These are phyloP conservation scores for Hortaea werneckii DNA, from an alignment of 2,329 filamentous ascomycete genomes.

Conservation along the genomic window DNA sequence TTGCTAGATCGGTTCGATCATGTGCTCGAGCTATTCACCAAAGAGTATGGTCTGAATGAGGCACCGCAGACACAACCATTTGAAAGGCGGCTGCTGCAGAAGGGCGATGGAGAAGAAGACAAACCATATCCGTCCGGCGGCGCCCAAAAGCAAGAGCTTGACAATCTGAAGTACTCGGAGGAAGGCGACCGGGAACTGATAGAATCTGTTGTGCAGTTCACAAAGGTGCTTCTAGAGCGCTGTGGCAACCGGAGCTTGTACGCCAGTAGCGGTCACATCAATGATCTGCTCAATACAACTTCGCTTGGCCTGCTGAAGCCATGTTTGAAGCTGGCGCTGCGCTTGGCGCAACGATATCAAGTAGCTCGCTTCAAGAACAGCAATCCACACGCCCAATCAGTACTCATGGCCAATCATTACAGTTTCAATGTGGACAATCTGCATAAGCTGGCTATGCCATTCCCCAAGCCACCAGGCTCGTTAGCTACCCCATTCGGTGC, in stretches of 20 bases:
- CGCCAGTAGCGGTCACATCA: slow-evolving; percentile 81
- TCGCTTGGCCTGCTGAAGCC: slow-evolving; percentile 67
- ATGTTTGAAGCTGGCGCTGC: slow-evolving; percentile 70
- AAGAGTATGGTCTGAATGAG: slow-evolving; percentile 66
- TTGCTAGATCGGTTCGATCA: slow-evolving; percentile 87
- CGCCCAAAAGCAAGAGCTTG: slow-evolving; percentile 21
- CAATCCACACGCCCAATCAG: slow-evolving; percentile 51
- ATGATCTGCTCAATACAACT: slow-evolving; percentile 79
- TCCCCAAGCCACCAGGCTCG: slow-evolving; percentile 53
- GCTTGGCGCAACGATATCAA: slow-evolving; percentile 86
- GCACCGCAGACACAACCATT: slow-evolving; percentile 77
- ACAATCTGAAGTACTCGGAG: slow-evolving; percentile 47
- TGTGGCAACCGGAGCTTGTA: slow-evolving; percentile 96
- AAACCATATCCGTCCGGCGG: slow-evolving; percentile 14
- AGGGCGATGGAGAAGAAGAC: slow-evolving; percentile 44
- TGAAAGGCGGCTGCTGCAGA: slow-evolving; percentile 52
- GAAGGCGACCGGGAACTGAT: slow-evolving; percentile 76
- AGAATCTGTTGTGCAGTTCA: slow-evolving; percentile 73
- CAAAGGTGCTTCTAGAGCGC: slow-evolving; percentile 77
- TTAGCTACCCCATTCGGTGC: slow-evolving; percentile 40
- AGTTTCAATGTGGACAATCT: slow-evolving; percentile 65
- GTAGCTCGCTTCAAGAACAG: slow-evolving; percentile 62
- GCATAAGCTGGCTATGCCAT: slow-evolving; percentile 71
- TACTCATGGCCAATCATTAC: slow-evolving; percentile 74
- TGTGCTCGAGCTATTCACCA: slow-evolving; percentile 71